phyloP scores from a whole-genome alignment of 495 filamentous ascomycete species.

The Chaetomidium leptoderma region DNA sequence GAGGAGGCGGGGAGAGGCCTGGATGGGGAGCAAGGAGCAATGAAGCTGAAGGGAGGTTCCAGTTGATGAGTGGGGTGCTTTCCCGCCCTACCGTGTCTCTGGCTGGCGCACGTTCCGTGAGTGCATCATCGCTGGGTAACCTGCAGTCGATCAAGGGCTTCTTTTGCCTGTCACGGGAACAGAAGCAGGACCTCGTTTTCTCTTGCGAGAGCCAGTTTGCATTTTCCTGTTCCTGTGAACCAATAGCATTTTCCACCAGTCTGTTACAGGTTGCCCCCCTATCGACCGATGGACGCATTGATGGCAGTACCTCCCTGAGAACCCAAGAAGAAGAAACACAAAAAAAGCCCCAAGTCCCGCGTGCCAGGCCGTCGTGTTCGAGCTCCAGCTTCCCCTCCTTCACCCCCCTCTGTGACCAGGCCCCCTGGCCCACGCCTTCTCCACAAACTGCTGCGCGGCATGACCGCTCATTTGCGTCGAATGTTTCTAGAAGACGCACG shows the following conservation, averaged over 20 bases:
- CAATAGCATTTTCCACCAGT: no score
- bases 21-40: constrained; percentile 30
- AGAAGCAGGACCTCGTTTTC: not conserved
- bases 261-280: no score
- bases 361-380: not conserved
- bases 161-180: not conserved
- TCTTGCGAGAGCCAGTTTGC: not conserved
- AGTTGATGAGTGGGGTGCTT: constrained; percentile 35
- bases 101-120: constrained; percentile 11
- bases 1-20: constrained; percentile 23
- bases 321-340: no score
- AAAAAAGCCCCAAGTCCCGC: constrained; percentile 11
- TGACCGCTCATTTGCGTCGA: constrained; percentile 32
- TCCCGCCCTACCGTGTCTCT: constrained; percentile 20
- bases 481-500: constrained; percentile 38
- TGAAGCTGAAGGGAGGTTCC: constrained; percentile 15
- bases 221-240: not conserved
- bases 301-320: no score
- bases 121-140: constrained; percentile 21
- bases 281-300: no score
- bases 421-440: constrained; percentile 19
- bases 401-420: constrained; percentile 17
- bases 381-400: constrained; percentile 17
- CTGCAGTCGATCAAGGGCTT: constrained; percentile 7
- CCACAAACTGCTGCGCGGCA: constrained; percentile 26